Conservation (phyloP, 768 basidiomycete genomes). For the Lactarius vividus region DNA sequence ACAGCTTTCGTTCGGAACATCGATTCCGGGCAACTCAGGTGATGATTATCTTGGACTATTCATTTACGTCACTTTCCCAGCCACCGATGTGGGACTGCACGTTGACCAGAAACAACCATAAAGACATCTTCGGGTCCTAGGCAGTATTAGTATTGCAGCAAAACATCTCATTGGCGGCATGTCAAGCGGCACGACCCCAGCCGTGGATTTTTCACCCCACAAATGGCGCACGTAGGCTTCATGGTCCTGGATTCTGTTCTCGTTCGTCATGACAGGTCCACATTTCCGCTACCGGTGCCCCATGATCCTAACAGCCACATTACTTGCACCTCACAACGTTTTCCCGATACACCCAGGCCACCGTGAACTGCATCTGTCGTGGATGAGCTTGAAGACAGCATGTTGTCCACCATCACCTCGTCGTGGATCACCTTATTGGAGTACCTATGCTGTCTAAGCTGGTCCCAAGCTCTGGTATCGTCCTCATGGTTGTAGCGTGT, state of each 20-base stretch:
- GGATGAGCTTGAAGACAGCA: not conserved
- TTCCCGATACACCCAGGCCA: not conserved
- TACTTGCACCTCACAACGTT: not conserved
- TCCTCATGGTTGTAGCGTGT: slow-evolving; percentile 8
- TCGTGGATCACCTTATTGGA: slow-evolving; percentile 1
- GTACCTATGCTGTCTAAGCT: not conserved
- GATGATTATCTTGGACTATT: not conserved
- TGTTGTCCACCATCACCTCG: not conserved
- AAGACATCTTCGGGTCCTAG: not conserved
- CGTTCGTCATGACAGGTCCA: not conserved
- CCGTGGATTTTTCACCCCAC: not conserved
- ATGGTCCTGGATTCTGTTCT: not conserved
- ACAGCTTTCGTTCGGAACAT: not conserved
- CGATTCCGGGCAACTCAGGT: too few relatives aligned
- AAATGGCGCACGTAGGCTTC: too few relatives aligned
- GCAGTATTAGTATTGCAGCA: not conserved
- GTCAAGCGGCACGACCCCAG: not conserved
- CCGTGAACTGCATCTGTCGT: not conserved
- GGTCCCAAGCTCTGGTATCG: not conserved
- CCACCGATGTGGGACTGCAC: not conserved
- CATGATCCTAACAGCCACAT: not conserved
- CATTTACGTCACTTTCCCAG: not conserved
- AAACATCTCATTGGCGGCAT: not conserved
- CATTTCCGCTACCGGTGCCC: not conserved
- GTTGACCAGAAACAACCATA: not conserved